Conservation (phyloP, 2,329 filamentous ascomycete species). For the Penicillium sp. region DNA sequence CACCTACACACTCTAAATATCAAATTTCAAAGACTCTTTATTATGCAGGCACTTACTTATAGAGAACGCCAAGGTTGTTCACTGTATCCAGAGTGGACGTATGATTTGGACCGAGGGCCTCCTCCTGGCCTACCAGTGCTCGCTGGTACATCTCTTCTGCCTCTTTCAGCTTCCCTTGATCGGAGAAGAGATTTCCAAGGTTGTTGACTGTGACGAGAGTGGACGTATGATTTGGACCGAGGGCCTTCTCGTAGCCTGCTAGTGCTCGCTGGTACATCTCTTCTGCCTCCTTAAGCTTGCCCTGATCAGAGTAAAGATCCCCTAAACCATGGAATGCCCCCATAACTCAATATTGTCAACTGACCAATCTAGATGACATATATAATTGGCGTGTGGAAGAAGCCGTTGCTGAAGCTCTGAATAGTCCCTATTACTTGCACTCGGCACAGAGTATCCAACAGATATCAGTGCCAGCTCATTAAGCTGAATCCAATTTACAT, state of each 20-base stretch:
- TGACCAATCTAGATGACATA: too few species aligned
- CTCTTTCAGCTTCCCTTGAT: too few species aligned
- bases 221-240: constrained; percentile 11
- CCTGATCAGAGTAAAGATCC: constrained; percentile 18
- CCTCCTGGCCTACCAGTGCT: too few species aligned
- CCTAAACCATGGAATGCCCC: constrained; percentile 12
- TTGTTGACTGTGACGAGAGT: constrained; percentile 8
- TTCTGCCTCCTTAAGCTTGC: constrained; percentile 19
- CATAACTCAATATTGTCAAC: not conserved
- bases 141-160: too few species aligned
- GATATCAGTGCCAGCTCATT: constrained; percentile 14
- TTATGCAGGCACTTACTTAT: too few species aligned
- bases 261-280: constrained; percentile 15
- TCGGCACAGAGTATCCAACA: constrained; percentile 14
- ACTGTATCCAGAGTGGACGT: too few species aligned
- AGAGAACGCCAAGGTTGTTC: too few species aligned
- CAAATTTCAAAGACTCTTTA: too few species aligned
- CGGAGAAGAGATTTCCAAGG: too few species aligned
- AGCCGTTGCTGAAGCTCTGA: constrained; percentile 16
- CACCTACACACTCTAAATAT: too few species aligned
- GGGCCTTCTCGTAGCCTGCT: constrained; percentile 13
- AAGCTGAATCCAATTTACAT: constrained; percentile 3
- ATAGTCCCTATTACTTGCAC: constrained; percentile 4
- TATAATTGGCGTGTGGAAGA: constrained; percentile 19
- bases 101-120: too few species aligned